Conservation (phyloP, 352 stramenopile species). For the Globisporangium spinosum region DNA sequence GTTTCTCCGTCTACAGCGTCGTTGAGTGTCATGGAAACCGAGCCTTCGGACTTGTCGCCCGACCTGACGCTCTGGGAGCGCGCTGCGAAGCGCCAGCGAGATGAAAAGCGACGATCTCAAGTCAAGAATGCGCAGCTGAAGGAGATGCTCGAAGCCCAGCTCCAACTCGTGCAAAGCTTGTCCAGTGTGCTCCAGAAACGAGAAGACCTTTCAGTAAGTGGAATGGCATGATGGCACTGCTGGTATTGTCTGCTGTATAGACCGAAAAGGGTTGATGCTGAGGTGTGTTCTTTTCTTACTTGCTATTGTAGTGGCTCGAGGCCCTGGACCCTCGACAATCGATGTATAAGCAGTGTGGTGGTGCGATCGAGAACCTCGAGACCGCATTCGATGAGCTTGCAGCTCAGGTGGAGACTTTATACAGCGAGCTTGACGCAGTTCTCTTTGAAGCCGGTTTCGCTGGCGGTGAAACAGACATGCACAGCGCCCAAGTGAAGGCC, state of each 20-base stretch:
- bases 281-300: background rate
- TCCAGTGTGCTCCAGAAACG: background rate
- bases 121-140: background rate
- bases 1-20: background rate
- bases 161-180: background rate
- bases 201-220: background rate
- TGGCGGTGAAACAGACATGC: background rate
- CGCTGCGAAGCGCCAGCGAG: background rate
- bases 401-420: background rate
- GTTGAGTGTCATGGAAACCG: background rate
- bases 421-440: background rate
- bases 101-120: background rate
- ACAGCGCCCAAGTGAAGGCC: conserved; percentile 5
- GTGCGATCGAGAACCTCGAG: background rate
- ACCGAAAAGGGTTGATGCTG: background rate
- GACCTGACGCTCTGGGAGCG: background rate
- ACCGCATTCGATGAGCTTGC: conserved; percentile 34
- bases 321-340: background rate
- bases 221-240: too few species aligned
- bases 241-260: too few species aligned
- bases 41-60: background rate
- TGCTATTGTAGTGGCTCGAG: background rate
- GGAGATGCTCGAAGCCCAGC: background rate
- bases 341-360: background rate
- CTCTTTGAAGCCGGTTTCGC: background rate